Evolutionary conservation across 164 flowering plant species (phyloP).

Genomic region (Stephania yunnanensis): DNA sequence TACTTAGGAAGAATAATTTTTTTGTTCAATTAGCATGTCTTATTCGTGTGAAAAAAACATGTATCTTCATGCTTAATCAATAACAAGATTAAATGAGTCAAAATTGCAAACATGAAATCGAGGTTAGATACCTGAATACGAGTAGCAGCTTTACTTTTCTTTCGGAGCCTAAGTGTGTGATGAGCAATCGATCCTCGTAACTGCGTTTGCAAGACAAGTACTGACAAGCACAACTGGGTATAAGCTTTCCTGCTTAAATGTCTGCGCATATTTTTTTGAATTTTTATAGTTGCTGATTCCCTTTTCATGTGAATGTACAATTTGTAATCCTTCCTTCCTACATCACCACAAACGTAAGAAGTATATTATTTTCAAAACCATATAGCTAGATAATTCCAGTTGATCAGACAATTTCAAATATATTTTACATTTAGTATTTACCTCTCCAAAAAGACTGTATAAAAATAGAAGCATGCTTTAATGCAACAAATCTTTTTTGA

Average conservation of each 20-base stretch:
- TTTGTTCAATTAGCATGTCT: too few species aligned
- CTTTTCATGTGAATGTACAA: conserved; percentile 34
- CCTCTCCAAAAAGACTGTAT: conserved; percentile 75
- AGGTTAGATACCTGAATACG: conserved; percentile 53
- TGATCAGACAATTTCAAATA: neutral
- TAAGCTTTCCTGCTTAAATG: conserved; percentile 39
- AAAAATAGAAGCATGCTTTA: conserved; percentile 44
- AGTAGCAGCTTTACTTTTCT: conserved; percentile 44
- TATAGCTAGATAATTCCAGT: neutral
- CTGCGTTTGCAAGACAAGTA: conserved; percentile 56
- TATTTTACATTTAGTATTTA: conserved; percentile 17
- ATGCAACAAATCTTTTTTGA: conserved; percentile 44
- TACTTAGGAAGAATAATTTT: too few species aligned
- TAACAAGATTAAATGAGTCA: neutral
- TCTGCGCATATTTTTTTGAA: conserved; percentile 61
- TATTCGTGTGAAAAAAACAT: too few species aligned
- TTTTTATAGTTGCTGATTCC: conserved; percentile 61
- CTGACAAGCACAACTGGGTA: conserved; percentile 29
- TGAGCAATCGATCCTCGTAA: conserved; percentile 60
- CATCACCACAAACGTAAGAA: conserved; percentile 2
- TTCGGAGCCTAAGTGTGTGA: conserved; percentile 41
- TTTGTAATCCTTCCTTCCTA: conserved; percentile 58
- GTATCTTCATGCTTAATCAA: too few species aligned
- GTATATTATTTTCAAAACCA: neutral
- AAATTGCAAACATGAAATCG: neutral